Percentiles rank a stretch among this genome's conserved stretches.
Conservation (phyloP, 352 stramenopile genomes). For the Globisporangium emineosum region DNA sequence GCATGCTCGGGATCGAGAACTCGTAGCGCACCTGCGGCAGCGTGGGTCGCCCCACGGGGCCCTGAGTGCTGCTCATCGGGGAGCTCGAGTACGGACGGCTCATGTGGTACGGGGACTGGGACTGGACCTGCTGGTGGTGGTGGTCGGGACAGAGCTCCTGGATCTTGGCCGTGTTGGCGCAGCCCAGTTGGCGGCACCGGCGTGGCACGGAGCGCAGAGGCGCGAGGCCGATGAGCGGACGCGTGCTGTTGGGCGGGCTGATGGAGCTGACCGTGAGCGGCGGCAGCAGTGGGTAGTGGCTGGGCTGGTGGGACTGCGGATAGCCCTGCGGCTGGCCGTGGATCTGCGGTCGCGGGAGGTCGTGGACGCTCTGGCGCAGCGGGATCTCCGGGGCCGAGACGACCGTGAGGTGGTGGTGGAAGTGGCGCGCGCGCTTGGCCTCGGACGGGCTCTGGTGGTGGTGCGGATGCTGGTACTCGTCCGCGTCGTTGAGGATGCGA, state of each 20-base stretch:
- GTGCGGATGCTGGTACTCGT: background rate
- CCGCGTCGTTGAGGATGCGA: conserved; percentile 13
- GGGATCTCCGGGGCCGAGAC: conserved; percentile 10
- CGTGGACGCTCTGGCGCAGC: conserved; percentile 15
- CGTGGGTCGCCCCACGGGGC: conserved; percentile 3
- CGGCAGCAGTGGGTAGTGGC: conserved; percentile 28
- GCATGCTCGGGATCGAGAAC: conserved; percentile 18
- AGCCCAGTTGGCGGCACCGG: conserved; percentile 48
- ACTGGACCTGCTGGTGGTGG: conserved; percentile 31
- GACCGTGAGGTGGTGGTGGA: conserved; percentile 2
- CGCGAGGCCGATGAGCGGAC: conserved; percentile 31
- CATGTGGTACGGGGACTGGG: conserved; percentile 15
- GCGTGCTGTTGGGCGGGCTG: conserved; percentile 43
- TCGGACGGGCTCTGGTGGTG: conserved; percentile 8
- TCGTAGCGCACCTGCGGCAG: conserved; percentile 13
- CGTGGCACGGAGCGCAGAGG: conserved; percentile 35
- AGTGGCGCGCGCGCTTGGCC: conserved; percentile 9
- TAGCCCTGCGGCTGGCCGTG: conserved; percentile 4
- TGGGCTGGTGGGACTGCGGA: background rate
- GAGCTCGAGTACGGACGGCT: background rate
- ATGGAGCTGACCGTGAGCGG: conserved; percentile 33
- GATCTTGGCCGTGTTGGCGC: conserved; percentile 65
- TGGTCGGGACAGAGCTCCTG: conserved; percentile 65
- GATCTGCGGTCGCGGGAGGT: conserved; percentile 13
- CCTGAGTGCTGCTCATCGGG: background rate